Evolutionary conservation across 768 basidiomycete genomes (phyloP).

Genomic region (Sarcodon sp.): DNA sequence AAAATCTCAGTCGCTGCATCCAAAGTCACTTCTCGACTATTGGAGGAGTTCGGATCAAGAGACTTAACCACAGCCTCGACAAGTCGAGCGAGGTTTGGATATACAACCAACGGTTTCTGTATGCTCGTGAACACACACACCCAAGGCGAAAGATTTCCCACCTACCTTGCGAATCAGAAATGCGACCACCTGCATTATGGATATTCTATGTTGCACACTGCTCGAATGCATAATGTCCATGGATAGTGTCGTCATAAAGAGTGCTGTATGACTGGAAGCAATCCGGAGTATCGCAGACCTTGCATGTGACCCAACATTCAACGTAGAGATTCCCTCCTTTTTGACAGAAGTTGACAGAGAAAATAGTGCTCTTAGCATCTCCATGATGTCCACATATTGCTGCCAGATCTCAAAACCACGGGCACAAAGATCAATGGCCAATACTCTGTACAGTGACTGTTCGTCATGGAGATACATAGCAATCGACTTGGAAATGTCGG

Average conservation of each 20-base stretch:
- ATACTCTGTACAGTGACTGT: slow-evolving; percentile 44
- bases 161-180: slow-evolving; percentile 83
- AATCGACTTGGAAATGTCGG: slow-evolving; percentile 78
- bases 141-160: background rate
- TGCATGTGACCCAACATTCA: slow-evolving; percentile 68
- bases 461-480: slow-evolving; percentile 67
- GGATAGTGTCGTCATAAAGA: slow-evolving; percentile 91
- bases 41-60: slow-evolving; percentile 77
- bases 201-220: slow-evolving; percentile 65
- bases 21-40: slow-evolving; percentile 70
- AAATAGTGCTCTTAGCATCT: slow-evolving; percentile 77
- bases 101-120: slow-evolving; percentile 78
- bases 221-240: slow-evolving; percentile 78
- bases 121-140: background rate
- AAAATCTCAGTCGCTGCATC: slow-evolving; percentile 92
- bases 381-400: slow-evolving; percentile 83
- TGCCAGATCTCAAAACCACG: slow-evolving; percentile 94
- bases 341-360: slow-evolving; percentile 58
- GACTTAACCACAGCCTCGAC: slow-evolving; percentile 96
- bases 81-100: slow-evolving; percentile 70
- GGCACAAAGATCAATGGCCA: slow-evolving; percentile 84
- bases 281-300: slow-evolving; percentile 77
- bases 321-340: slow-evolving; percentile 56
- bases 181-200: slow-evolving; percentile 87
- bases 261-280: slow-evolving; percentile 65